These are phyloP conservation scores for Clarkia xantiana DNA, from an alignment of 345 rosid genomes.

Conservation along the genomic window DNA sequence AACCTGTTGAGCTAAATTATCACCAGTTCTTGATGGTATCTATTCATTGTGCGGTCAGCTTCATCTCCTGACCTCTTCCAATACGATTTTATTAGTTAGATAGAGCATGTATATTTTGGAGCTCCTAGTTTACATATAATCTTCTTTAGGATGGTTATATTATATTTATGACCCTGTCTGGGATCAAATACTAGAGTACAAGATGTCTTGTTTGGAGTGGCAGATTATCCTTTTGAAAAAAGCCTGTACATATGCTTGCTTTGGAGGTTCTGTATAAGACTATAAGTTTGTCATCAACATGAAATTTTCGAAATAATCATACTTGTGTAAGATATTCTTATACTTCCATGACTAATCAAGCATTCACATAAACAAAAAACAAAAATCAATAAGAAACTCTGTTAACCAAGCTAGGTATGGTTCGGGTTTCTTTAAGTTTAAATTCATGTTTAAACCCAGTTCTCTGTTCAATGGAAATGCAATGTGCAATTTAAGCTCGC, in stretches of 20 bases:
- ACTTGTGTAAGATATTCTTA: too few species aligned
- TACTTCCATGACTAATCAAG: too few species aligned
- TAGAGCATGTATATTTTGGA: conserved; percentile 16
- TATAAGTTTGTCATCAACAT: conserved; percentile 6
- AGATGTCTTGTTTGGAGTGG: background rate
- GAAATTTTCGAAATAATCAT: background rate
- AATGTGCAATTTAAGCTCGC: too few species aligned
- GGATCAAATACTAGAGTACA: conserved; percentile 2
- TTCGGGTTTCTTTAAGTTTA: too few species aligned
- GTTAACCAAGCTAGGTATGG: too few species aligned
- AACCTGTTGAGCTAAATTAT: conserved; percentile 32
- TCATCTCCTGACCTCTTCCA: conserved; percentile 36
- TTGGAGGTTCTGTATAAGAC: conserved; percentile 10
- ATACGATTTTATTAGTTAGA: conserved; percentile 22
- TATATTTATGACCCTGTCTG: background rate
- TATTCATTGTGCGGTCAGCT: conserved; percentile 38
- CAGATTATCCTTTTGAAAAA: conserved; percentile 3
- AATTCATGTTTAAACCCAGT: too few species aligned
- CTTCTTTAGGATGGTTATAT: conserved; percentile 12
- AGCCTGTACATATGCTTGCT: conserved; percentile 13
- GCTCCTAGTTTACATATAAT: conserved; percentile 12
- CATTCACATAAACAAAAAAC: too few species aligned
- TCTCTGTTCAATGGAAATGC: too few species aligned
- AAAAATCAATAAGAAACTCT: too few species aligned
- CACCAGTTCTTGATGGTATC: conserved; percentile 14